Evolutionary conservation across 2,329 filamentous ascomycete genomes (phyloP).

Genomic region (Arthrobotrys musiformis): DNA sequence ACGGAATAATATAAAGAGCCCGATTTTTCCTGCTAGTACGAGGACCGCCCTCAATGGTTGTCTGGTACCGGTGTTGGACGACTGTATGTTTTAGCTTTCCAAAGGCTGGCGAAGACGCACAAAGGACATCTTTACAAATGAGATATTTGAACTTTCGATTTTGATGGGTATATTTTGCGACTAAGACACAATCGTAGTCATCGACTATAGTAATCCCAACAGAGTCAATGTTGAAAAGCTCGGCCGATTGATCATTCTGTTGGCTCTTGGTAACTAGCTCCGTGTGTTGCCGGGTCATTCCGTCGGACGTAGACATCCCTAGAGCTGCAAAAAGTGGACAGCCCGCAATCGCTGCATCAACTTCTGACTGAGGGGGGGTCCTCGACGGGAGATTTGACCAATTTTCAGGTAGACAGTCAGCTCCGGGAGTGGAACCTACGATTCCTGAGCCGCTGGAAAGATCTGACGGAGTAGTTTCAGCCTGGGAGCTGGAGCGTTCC

Average conservation of each 20-base stretch:
- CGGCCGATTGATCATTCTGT: not conserved
- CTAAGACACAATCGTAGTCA: not conserved
- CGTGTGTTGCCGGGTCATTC: too few species aligned
- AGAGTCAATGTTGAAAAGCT: not conserved
- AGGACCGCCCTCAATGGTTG: not conserved
- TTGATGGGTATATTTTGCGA: not conserved
- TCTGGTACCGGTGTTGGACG: not conserved
- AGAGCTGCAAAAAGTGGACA: not conserved
- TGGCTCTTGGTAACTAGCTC: not conserved
- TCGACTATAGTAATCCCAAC: not conserved
- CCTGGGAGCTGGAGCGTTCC: too few species aligned
- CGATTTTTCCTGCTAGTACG: not conserved
- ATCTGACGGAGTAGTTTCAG: too few species aligned
- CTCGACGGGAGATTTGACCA: not conserved
- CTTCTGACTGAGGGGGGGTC: not conserved
- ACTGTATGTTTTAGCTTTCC: not conserved
- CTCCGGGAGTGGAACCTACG: too few species aligned
- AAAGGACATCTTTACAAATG: not conserved
- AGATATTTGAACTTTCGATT: not conserved
- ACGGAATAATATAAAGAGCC: not conserved
- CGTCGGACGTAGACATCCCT: not conserved
- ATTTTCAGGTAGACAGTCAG: not conserved
- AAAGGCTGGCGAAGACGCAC: not conserved
- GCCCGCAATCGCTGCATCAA: not conserved
- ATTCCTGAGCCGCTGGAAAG: too few species aligned